Evolutionary conservation across 1,284 basidiomycete species (phyloP).

Genomic region (Cerioporus squamosus): DNA sequence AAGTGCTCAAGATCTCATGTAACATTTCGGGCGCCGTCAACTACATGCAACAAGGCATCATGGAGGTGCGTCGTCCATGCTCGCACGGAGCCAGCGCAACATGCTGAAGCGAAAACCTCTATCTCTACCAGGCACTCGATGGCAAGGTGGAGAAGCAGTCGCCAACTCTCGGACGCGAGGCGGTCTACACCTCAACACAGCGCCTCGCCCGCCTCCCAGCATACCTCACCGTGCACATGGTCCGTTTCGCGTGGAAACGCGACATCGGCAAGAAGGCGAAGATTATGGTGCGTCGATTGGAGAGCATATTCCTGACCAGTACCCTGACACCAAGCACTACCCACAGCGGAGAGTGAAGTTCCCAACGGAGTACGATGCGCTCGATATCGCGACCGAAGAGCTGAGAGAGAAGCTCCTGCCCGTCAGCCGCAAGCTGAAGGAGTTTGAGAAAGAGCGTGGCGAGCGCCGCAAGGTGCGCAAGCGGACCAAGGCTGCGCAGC

Average conservation of each 20-base stretch:
- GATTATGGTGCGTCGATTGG: conserved; percentile 68
- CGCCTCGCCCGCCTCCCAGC: conserved; percentile 85
- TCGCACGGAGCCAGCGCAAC: background rate
- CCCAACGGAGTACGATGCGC: conserved; percentile 84
- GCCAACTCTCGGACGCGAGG: conserved; percentile 78
- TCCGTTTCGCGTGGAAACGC: conserved; percentile 93
- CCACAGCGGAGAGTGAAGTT: conserved; percentile 91
- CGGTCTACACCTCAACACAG: conserved; percentile 84
- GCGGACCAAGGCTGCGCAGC: conserved; percentile 61
- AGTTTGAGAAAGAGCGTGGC: conserved; percentile 81
- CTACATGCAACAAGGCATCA: conserved; percentile 88
- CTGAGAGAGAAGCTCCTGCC: conserved; percentile 75
- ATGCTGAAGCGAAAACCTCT: background rate
- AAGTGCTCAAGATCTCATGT: conserved; percentile 89
- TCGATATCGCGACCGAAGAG: conserved; percentile 84
- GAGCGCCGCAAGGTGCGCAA: conserved; percentile 87
- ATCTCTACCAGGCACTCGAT: conserved; percentile 67
- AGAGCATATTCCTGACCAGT: background rate
- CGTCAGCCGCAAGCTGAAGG: conserved; percentile 73
- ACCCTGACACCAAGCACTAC: background rate
- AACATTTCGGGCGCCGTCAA: conserved; percentile 90
- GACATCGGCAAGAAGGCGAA: conserved; percentile 93
- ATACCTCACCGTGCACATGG: conserved; percentile 91
- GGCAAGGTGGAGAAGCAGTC: conserved; percentile 89
- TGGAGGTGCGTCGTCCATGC: conserved; percentile 60